Base-by-base conservation (phyloP, 805 yeast species). In the Starmerella sp. region DNA sequence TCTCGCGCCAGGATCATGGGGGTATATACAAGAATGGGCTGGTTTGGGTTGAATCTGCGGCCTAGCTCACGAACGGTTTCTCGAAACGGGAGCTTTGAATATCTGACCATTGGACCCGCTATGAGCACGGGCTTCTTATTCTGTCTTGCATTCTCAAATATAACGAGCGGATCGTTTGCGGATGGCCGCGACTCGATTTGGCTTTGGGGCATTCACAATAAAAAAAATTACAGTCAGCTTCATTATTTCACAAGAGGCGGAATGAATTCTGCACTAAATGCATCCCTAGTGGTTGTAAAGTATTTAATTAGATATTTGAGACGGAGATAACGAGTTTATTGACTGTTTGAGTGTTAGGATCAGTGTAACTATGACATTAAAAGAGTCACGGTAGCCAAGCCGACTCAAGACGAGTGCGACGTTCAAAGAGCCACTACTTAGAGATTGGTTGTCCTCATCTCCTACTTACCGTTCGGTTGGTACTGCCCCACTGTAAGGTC, bases 1-100 rank as follows among this genome's bases (percentile, higher is more conserved):
- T 93, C 98, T 51, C 97, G 73, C 5, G 97, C 97, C 52, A 93
- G 73, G 43, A 93, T 90, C 98, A 93, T 93, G 9, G 98, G 98
- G 0, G 95, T 80, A 66, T 93, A 90, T 3, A 88, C 95, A 8
- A 91, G 82, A 10, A 60, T 57, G 66, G 41, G 46, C 50, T 60
- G 60, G 3, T 89, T 95, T 46, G 83, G 80, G 53, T 78, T 74
- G 67, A 82, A 58, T 15, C 41, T 15, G 4, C 5, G 32, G 11
- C 31, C 42, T 7, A 58, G 86, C 39, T 82, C 81, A 35, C 96
- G 70, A 14, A 85, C 82, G 6, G 86, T 72, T 56, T 86, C 86
- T 52, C 98, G 75, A 65, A 93, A 91, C 3, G 97, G 96, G 44
- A 93, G 76, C 68, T 93, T 91, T 0, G 96, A 87, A 73, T 93